A percentile compares a stretch with the other conserved stretches of the same genome.
Evolutionary conservation across 495 filamentous ascomycete genomes (phyloP).

Genomic region (Penicillium canariense): DNA sequence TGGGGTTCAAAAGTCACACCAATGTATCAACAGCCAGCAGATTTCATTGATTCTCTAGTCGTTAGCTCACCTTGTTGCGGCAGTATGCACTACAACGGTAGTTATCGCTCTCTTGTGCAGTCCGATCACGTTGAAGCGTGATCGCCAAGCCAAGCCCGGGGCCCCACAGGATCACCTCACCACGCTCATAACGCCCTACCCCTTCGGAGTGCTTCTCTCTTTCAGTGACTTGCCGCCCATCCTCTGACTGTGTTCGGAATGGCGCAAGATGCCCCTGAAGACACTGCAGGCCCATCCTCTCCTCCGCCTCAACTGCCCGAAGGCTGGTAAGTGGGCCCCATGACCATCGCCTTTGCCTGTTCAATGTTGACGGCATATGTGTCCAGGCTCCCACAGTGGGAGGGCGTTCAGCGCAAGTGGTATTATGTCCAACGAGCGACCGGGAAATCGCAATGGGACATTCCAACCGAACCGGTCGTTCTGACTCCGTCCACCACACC

Average conservation of each 20-base stretch:
- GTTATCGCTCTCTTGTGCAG: not conserved
- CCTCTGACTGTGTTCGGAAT: slow-evolving; percentile 15
- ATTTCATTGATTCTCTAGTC: not conserved
- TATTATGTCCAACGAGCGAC: slow-evolving; percentile 79
- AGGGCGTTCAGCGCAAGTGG: slow-evolving; percentile 67
- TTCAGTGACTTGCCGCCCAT: not conserved
- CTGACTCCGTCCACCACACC: slow-evolving; percentile 41
- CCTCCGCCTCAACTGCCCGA: slow-evolving; percentile 66
- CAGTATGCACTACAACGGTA: too few relatives aligned
- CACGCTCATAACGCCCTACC: slow-evolving; percentile 5
- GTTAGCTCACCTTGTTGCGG: not conserved
- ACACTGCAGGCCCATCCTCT: slow-evolving; percentile 67
- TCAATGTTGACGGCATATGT: not conserved
- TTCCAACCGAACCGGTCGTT: slow-evolving; percentile 60
- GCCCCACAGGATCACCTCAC: slow-evolving; percentile 28
- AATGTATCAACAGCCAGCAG: too few relatives aligned
- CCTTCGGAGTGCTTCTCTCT: not conserved
- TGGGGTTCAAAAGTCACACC: too few relatives aligned
- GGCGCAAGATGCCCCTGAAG: slow-evolving; percentile 48
- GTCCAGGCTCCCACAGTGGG: slow-evolving; percentile 74
- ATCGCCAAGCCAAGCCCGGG: slow-evolving; percentile 23
- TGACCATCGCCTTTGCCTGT: not conserved
- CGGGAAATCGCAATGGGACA: slow-evolving; percentile 74
- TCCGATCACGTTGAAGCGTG: slow-evolving; percentile 10
- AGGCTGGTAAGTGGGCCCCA: slow-evolving; percentile 57